Evolutionary conservation across 306 rosid genomes (phyloP), one percentile per base, ranked within the genome.

Genomic region (Hippophae rhamnoides): DNA sequence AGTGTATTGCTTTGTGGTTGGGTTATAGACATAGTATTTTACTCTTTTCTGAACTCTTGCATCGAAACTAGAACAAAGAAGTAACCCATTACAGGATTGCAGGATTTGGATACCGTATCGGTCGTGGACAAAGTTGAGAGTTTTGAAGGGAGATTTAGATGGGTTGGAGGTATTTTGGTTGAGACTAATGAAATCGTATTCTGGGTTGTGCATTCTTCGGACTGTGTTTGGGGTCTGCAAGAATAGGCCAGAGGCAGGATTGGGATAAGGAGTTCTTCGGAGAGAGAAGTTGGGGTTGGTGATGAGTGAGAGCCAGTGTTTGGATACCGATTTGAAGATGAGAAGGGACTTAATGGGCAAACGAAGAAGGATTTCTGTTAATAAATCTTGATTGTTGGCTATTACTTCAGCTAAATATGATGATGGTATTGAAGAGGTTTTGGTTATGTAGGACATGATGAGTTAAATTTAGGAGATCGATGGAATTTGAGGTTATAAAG

Each of bases 291-390:
- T 23, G 31, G 67, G 58, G 41, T 45, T 41, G 53, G 74, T 63
- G 43, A 74, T 69, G 14, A 74, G 54, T 7, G 78, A 63, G 23
- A 74, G 71, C 74, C 78, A 74, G 11, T 57, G 68, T 23, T 60
- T 74, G 52, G 64, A 74, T 13, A 69, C 67, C 11, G 67, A 72
- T 65, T 72, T 65, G 63, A 72, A 74, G 41, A 7, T 11, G 43
- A 65, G 47, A 44, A 72, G 58, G 44, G 54, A 65, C 54, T 65
- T 53, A 13, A 57, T 50, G 63, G 76, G 67, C 43, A 69, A 41
- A 7, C 67, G 78, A 10, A 68, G 49, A 45, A 74, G 70, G 54
- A 64, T 45, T 14, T 61, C 13, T 8, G 50, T 10, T 10, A 69
- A 25, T 13, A 74, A 67, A 45, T 74, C 74, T 12, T 69, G 64